Evolutionary conservation across 352 stramenopile species (phyloP), one percentile per base, ranked within the genome.

Genomic region (Phytopythium sindhum): DNA sequence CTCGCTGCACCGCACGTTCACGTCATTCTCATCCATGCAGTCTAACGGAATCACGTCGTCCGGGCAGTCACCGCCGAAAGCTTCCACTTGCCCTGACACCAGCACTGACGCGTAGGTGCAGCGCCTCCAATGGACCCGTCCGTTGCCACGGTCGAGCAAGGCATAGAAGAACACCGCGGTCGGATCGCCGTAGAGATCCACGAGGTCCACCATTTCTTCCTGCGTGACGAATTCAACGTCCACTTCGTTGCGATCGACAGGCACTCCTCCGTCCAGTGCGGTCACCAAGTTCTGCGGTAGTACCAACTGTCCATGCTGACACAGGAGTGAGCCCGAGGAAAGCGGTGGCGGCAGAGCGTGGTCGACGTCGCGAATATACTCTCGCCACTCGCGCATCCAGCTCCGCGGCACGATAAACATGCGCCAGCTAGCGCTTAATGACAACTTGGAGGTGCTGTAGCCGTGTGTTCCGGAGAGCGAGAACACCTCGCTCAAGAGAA

Each of bases 301-400:
- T 28, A 91, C 50, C 21, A 93, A 64, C 61, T 80, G 86, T 15
- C 73, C 67, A 31, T 95, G 84, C 14, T 63, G 39, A 48, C 86
- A 95, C 31, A 77, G 60, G 5, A 91, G 62, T 9, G 65, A 55
- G 6, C 70, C 72, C 11, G 65, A 67, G 0, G 63, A 69, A 15
- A 92, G 62, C 23, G 64, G 48, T 0, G 69, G 50, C 11, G 84
- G 84, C 9, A 47, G 53, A 14, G 72, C 54, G 47, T 76, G 57
- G 23, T 89, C 71, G n/a, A 93, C 72, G 55, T 92, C 75, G 21
- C 80, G 81, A 67, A 95, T 90, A 54, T 92, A 91, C 33, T 77
- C 68, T 39, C 83, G 78, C 86, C 86, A 95, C 21, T 76, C 64
- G 29, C 63, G 26, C 45, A 91, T 75, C 86, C 86, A 95, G 3